Conservation (phyloP, 2,329 filamentous ascomycete species). For the Tolypocladium pustulatum region DNA sequence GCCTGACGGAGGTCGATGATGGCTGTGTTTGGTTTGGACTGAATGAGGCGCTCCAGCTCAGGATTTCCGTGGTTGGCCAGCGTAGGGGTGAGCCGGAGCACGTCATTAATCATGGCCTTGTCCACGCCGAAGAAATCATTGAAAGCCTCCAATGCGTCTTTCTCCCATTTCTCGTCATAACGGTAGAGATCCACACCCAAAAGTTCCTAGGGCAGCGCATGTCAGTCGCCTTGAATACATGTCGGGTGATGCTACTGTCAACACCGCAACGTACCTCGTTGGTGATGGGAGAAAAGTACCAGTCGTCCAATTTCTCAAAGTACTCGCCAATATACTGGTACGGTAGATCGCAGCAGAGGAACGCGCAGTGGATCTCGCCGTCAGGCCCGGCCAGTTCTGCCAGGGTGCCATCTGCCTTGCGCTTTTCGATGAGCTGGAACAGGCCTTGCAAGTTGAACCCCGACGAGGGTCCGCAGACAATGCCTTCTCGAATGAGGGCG, state of each 20-base stretch:
- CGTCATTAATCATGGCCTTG: conserved; percentile 3
- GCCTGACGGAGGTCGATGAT: conserved; percentile 34
- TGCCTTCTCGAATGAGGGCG: conserved; percentile 42
- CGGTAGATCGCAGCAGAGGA: conserved; percentile 52
- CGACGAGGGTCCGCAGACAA: conserved; percentile 51
- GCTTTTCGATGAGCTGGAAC: conserved; percentile 36
- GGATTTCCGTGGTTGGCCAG: neutral
- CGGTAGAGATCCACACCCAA: conserved; percentile 36
- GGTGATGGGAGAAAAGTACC: conserved; percentile 37
- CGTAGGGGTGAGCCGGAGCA: conserved; percentile 3
- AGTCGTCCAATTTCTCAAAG: conserved; percentile 41
- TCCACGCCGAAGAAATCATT: conserved; percentile 17
- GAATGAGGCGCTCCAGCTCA: conserved; percentile 5
- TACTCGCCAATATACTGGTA: conserved; percentile 54
- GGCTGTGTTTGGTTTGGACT: conserved; percentile 14
- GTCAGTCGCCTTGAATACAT: neutral
- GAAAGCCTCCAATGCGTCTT: conserved; percentile 25
- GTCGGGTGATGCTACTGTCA: neutral
- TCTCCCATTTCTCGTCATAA: conserved; percentile 44
- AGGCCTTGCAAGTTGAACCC: conserved; percentile 46
- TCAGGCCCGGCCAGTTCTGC: conserved; percentile 29
- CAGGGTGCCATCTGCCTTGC: conserved; percentile 33
- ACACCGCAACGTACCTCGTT: conserved; percentile 23
- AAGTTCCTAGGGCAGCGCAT: conserved; percentile 22
- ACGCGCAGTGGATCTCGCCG: conserved; percentile 41